Base-by-base conservation (phyloP, 805 yeast genomes). In the Wickerhamomyces rabaulensis region DNA sequence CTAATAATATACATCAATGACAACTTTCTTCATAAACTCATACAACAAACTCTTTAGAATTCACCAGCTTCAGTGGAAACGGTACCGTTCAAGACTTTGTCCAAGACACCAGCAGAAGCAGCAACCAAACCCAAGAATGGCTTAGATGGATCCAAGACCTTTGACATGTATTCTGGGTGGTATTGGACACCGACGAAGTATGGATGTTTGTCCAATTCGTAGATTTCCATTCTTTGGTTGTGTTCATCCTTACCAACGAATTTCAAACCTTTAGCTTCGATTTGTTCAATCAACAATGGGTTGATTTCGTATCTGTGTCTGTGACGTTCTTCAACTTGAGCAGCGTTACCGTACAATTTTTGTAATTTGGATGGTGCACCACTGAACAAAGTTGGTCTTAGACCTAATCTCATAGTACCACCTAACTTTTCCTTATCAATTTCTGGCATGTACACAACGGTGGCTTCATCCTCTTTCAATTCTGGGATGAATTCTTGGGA, bases 261-360 rank as follows among this genome's bases (percentile, higher is more conserved):
- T 56, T 74, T 73, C 66, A 95, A 76, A 17, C 98, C 99, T 43
- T 82, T 71, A 8, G 67, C 66, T 69, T 94, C 98, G 52, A 92
- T 78, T 39, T 71, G 68, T 16, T 69, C 72, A 53, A 91, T 84
- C 56, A 87, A 73, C 53, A 77, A 79, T 15, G 99, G 99, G 69
- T 91, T 92, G 58, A 94, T 87, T 69, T 94, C 99, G 67, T 94
- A 94, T 72, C 99, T 83, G 69, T 94, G 99, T 74, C 99, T 86
- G 68, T 94, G 99, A 77, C 99, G 87, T 74, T 94, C 99, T 51
- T 74, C 74, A 43, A 90, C 91, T 40, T 76, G 70, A 2, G 73
- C 75, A 25, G 75, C 74, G 49, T 78, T 81, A 48, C 94, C 95
- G 65, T 92, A 92, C 45, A 92, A 74, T 68, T 80, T 77, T 67